Base-by-base conservation (phyloP, 441 rosid genomes). In the Mallotus repandus region DNA sequence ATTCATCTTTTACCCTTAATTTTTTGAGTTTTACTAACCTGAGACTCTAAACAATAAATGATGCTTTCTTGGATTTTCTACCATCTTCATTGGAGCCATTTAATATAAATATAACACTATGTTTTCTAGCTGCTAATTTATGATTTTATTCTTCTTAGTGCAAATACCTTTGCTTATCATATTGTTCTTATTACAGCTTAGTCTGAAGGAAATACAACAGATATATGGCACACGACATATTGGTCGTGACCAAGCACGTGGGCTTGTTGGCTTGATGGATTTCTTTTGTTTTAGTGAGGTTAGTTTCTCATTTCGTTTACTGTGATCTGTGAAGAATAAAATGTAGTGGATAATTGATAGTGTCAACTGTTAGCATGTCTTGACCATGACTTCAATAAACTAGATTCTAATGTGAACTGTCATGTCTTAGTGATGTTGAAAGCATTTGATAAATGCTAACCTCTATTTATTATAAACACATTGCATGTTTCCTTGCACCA, bases 261-360 rank as follows among this genome's bases (percentile, higher is more conserved):
- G 76, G 22, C 91, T 96, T 61, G 97, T 90, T 78, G 98, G 98
- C 68, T 86, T 96, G 84, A 96, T 96, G 99, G 98, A 96, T 85
- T 88, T 93, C 87, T 96, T 96, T 82, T 96, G 99, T 84, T 96
- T 96, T 82, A 96, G 94, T 53, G 98, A 96, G 97, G 98, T 96
- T 25, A 62, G 84, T 85, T 77, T 75, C 16, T 19, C 63, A 4
- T 68, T 57, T 16, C 63, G 72, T 72, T 68, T 11, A 50, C 50
- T 22, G 25, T 65, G 16, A 62, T 56, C 25, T 19, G 9, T 56
- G 21, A 35, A 64, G 68, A 43, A 13, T 8, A 10, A 54, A 16
- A 18, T 54, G 8, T 54, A 54, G 5, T 35, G 41, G 41, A 35
- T 35, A 2, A 3, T 3, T 16, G 16, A 41, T 32, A 35, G 49